Conservation (phyloP, 768 basidiomycete species). For the Kwoniella sp. region DNA sequence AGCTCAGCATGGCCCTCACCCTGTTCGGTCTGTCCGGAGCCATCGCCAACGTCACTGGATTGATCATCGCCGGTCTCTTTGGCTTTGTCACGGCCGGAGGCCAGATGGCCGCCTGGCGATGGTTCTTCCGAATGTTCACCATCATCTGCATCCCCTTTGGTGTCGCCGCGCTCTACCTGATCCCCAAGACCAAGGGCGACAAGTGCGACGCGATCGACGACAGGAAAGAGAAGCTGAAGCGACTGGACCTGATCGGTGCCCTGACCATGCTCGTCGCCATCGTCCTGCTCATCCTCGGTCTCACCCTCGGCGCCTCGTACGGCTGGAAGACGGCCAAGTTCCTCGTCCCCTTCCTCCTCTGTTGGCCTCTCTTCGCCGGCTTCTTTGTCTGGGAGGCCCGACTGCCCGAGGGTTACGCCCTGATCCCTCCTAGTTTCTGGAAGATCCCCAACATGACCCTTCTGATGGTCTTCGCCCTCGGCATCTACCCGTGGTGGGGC, state of each 20-base stretch:
- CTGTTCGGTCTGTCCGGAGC: constrained; percentile 31
- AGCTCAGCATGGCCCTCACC: constrained; percentile 23
- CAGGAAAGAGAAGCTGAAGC: constrained; percentile 33
- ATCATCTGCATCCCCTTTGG: constrained; percentile 18
- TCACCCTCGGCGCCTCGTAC: constrained; percentile 44
- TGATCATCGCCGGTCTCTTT: constrained; percentile 33
- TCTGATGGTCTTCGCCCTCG: constrained; percentile 39
- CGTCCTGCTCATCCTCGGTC: constrained; percentile 45
- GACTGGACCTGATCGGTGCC: constrained; percentile 39
- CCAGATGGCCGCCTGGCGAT: constrained; percentile 40
- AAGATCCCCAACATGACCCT: constrained; percentile 45
- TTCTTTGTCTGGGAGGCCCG: constrained; percentile 45
- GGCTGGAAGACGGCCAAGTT: constrained; percentile 42
- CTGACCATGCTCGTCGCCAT: constrained; percentile 37
- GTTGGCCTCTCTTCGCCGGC: constrained; percentile 32
- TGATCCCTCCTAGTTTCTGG: constrained; percentile 44
- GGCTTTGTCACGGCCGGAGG: constrained; percentile 28
- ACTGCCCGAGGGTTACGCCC: constrained; percentile 32
- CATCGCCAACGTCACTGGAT: constrained; percentile 22
- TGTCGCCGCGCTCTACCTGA: constrained; percentile 8
- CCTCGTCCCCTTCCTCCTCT: constrained; percentile 41
- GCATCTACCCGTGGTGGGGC: constrained; percentile 41
- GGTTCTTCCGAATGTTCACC: constrained; percentile 35
- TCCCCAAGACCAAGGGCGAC: constrained; percentile 25
- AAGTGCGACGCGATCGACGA: constrained; percentile 1